Conservation (phyloP, 768 basidiomycete species). For the Phlebiopsis gigantea region DNA sequence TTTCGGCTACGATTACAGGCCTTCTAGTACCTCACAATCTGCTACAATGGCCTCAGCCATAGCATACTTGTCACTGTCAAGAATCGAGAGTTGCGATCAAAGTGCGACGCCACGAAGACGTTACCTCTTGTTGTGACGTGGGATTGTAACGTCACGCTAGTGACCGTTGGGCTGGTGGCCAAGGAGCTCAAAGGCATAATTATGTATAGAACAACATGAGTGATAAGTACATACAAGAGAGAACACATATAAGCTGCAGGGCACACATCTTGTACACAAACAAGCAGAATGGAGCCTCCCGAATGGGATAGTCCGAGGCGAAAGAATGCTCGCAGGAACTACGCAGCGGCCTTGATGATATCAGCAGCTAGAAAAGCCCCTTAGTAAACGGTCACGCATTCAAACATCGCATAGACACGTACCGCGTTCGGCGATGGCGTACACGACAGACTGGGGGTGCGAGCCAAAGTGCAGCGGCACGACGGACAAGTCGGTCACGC, state of each 20-base stretch:
- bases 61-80: no score
- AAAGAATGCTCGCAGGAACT: background rate
- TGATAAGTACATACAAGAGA: no score
- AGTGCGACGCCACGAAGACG: background rate
- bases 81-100: no score
- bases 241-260: no score
- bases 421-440: slow-evolving; percentile 47
- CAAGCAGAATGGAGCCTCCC: no score
- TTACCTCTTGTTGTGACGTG: background rate
- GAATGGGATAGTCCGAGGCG: background rate
- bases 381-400: background rate
- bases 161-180: no score
- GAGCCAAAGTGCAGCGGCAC: slow-evolving; percentile 46
- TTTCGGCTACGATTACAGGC: no score
- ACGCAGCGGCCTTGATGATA: slow-evolving; percentile 21
- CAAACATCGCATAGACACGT: background rate
- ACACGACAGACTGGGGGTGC: slow-evolving; percentile 43
- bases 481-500: slow-evolving; percentile 50
- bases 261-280: background rate
- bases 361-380: slow-evolving; percentile 18
- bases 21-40: no score
- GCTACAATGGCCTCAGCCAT: no score
- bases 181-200: no score
- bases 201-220: no score
- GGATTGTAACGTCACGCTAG: background rate